These are phyloP conservation scores for Litchi chinensis DNA, from an alignment of 345 rosid species.

Conservation along the genomic window DNA sequence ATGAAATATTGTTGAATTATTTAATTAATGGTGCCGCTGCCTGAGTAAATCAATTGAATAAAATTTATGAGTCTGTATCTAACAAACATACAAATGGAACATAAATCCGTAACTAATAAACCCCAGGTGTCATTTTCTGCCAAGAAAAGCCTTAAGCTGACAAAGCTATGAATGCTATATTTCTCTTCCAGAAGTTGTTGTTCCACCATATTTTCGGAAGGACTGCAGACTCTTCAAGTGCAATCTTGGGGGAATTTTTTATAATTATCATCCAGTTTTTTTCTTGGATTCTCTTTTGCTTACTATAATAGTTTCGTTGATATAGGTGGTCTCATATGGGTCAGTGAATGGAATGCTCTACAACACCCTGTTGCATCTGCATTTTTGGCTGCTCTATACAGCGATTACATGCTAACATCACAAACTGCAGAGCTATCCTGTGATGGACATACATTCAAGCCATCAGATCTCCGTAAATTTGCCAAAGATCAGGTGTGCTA, in stretches of 20 bases:
- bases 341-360: conserved; percentile 81
- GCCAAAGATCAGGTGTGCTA: conserved; percentile 80
- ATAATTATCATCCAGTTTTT: neutral
- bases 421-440: conserved; percentile 67
- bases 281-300: neutral
- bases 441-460: conserved; percentile 59
- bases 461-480: conserved; percentile 84
- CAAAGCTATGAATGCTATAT: neutral
- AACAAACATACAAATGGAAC: neutral
- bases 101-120: neutral
- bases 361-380: conserved; percentile 96
- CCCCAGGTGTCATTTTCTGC: neutral
- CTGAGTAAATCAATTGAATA: neutral
- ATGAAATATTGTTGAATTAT: no score
- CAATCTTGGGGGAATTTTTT: neutral
- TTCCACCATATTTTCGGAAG: neutral
- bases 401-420: conserved; percentile 95
- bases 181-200: neutral
- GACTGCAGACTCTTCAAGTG: neutral
- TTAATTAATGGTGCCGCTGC: neutral
- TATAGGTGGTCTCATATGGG: conserved; percentile 94
- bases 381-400: conserved; percentile 80
- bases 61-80: neutral
- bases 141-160: neutral
- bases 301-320: neutral